These are phyloP conservation scores for Asparagopsis taxiformis DNA, from an alignment of 31 red algal species.

Conservation along the genomic window DNA sequence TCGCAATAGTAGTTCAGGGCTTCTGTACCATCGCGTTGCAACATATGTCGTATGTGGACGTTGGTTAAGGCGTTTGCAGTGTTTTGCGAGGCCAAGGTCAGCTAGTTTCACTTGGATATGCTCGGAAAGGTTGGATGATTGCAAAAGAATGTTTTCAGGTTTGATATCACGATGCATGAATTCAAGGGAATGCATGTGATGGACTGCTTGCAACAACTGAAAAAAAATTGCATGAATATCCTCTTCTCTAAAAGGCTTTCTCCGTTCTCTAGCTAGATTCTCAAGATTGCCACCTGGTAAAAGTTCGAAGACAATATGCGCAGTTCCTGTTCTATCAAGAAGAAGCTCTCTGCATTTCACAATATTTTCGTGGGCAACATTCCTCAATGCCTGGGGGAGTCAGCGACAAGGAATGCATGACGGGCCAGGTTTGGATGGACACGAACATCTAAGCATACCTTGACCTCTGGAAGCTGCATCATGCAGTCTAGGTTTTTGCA, in stretches of 20 bases:
- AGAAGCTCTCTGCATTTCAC: slow-evolving; percentile 49
- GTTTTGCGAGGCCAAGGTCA: slow-evolving; percentile 68
- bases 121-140: slow-evolving; percentile 11
- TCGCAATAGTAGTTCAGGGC: slow-evolving; percentile 70
- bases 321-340: slow-evolving; percentile 30
- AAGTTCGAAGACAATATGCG: slow-evolving; percentile 61
- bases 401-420: not conserved
- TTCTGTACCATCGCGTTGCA: slow-evolving; percentile 76
- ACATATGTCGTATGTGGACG: slow-evolving; percentile 75
- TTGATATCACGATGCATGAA: slow-evolving; percentile 81
- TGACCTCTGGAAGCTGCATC: slow-evolving; percentile 51
- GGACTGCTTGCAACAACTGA: slow-evolving; percentile 49
- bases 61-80: slow-evolving; percentile 4
- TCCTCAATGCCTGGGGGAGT: slow-evolving; percentile 26
- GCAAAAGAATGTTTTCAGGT: slow-evolving; percentile 75
- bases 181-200: slow-evolving; percentile 56
- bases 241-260: slow-evolving; percentile 22
- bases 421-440: not conserved
- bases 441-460: slow-evolving; percentile 16
- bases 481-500: slow-evolving; percentile 41
- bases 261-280: slow-evolving; percentile 19
- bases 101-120: slow-evolving; percentile 39
- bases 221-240: slow-evolving; percentile 47
- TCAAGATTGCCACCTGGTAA: slow-evolving; percentile 55
- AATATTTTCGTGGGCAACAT: slow-evolving; percentile 41